Evolutionary conservation across 2,329 filamentous ascomycete species (phyloP).

Genomic region (Corynespora cassiicola): DNA sequence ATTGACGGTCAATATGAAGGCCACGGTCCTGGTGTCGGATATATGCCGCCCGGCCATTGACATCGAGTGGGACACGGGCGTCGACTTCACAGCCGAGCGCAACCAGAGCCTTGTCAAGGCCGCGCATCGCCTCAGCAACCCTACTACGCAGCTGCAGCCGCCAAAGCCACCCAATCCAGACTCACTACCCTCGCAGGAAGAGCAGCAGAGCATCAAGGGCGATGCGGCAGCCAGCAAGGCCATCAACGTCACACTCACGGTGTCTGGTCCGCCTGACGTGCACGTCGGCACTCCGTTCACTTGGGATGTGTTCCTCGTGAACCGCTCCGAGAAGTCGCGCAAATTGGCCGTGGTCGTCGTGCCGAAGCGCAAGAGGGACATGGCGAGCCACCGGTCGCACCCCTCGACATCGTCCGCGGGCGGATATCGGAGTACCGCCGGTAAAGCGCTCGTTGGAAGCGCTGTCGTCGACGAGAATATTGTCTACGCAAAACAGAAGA

Average conservation of each 20-base stretch:
- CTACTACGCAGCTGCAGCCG: conserved; percentile 20
- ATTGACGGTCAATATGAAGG: conserved; percentile 67
- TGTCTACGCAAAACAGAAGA: conserved; percentile 74
- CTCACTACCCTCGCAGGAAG: conserved; percentile 31
- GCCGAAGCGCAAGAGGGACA: conserved; percentile 66
- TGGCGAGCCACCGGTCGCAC: conserved; percentile 51
- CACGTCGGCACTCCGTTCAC: conserved; percentile 71
- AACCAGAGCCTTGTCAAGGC: conserved; percentile 49
- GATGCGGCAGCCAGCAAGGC: conserved; percentile 48
- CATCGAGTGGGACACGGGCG: conserved; percentile 71
- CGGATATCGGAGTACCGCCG: conserved; percentile 36
- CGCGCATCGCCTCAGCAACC: conserved; percentile 37
- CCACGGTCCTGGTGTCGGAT: conserved; percentile 63
- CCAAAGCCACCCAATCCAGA: conserved; percentile 36
- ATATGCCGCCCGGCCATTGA: conserved; percentile 66
- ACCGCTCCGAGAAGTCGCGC: conserved; percentile 67
- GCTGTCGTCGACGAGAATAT: conserved; percentile 75
- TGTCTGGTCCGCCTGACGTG: conserved; percentile 68
- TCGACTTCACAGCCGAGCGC: conserved; percentile 67
- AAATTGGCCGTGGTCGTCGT: conserved; percentile 75
- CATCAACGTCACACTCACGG: conserved; percentile 77
- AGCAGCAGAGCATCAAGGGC: conserved; percentile 18
- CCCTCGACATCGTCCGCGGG: conserved; percentile 50
- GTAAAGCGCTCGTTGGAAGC: conserved; percentile 59
- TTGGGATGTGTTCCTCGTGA: conserved; percentile 79